phyloP scores from a whole-genome alignment of 345 rosid species.

The Pistacia integerrima region DNA sequence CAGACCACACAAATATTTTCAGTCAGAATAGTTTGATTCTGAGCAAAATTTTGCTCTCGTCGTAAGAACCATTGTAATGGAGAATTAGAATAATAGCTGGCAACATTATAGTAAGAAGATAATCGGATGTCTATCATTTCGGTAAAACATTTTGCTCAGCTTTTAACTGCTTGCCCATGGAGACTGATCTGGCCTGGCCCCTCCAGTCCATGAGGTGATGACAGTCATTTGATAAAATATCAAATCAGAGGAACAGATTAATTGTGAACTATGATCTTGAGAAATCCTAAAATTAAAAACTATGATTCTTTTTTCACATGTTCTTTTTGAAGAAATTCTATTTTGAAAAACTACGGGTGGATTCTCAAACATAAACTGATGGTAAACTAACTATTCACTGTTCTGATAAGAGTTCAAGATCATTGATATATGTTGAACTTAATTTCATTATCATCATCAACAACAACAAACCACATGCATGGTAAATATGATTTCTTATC shows the following conservation, averaged over 20 bases:
- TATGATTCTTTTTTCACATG: background rate
- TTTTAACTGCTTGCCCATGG: background rate
- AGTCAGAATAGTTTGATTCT: slow-evolving; percentile 12
- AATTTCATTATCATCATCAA: background rate
- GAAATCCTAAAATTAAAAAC: background rate
- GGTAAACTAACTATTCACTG: background rate
- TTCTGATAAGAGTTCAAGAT: background rate
- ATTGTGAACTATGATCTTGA: background rate
- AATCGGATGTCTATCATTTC: background rate
- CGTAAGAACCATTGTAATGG: background rate
- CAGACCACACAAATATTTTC: background rate
- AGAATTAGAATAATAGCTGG: slow-evolving; percentile 20
- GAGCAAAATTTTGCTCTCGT: slow-evolving; percentile 1
- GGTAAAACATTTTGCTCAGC: background rate
- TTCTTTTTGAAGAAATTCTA: background rate
- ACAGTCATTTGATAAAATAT: background rate
- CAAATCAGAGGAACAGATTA: background rate
- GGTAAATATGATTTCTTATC: background rate
- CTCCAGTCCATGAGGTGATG: background rate
- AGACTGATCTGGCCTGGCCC: background rate
- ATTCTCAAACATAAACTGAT: background rate
- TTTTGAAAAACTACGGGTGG: background rate
- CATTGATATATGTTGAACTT: background rate
- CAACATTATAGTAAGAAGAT: background rate
- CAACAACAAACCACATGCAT: background rate